phyloP scores from a whole-genome alignment of 495 filamentous ascomycete genomes.

The Penicillium daleae region DNA sequence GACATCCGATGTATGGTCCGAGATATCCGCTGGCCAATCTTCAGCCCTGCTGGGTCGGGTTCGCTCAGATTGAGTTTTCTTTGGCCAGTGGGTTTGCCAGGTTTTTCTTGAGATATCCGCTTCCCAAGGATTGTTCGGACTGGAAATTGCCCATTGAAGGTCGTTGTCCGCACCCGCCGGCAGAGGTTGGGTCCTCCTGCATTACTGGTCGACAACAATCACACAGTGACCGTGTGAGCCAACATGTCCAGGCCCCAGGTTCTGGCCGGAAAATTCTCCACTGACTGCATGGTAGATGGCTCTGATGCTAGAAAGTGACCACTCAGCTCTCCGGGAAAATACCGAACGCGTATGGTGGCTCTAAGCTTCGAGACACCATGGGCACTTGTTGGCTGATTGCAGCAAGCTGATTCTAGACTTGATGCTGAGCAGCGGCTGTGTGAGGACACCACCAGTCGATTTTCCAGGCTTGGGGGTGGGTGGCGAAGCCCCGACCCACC shows the following conservation, averaged over 20 bases:
- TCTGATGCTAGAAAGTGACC: not conserved
- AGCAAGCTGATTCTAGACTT: constrained; percentile 7
- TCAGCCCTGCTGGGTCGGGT: constrained; percentile 18
- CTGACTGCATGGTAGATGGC: not conserved
- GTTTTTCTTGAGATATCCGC: constrained; percentile 4
- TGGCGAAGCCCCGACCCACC: constrained; percentile 32
- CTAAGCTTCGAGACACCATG: constrained; percentile 11
- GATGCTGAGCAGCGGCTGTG: not conserved
- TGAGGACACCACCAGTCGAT: not conserved
- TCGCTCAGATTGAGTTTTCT: constrained; percentile 36
- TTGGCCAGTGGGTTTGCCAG: constrained; percentile 17
- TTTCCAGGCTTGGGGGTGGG: constrained; percentile 14
- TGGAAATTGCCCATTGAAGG: not conserved
- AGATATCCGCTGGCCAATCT: constrained; percentile 24
- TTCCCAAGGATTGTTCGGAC: too few relatives aligned
- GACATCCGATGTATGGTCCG: constrained; percentile 17
- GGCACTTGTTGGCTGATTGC: constrained; percentile 9
- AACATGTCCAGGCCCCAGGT: not conserved
- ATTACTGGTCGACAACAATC: constrained; percentile 13
- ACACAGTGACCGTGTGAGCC: constrained; percentile 3
- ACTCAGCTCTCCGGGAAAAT: constrained; percentile 5
- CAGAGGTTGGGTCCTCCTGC: not conserved
- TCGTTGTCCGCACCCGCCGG: not conserved
- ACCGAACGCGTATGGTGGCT: constrained; percentile 17
- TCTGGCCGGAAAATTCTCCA: not conserved